Percentiles rank a stretch among this genome's conserved stretches.
phyloP scores from a whole-genome alignment of 495 filamentous ascomycete species.

The Xylaria telfairii region DNA sequence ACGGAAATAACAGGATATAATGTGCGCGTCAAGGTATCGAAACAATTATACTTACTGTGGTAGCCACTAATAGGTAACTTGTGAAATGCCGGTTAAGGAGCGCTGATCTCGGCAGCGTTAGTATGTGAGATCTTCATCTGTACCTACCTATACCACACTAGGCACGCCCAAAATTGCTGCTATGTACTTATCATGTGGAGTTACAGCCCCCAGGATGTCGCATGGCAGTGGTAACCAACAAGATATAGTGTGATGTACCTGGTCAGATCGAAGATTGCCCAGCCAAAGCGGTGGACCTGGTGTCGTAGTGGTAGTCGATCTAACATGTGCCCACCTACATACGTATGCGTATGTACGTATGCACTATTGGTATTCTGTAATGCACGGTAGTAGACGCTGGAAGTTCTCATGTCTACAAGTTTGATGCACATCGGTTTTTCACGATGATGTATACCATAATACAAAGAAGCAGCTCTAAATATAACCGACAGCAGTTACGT shows the following conservation, averaged over 20 bases:
- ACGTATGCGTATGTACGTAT: not conserved
- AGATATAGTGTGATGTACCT: conserved; percentile 20
- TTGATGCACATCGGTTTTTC: not conserved
- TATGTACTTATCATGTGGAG: conserved; percentile 17
- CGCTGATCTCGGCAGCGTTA: conserved; percentile 17
- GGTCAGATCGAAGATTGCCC: conserved; percentile 25
- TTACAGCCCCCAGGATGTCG: conserved; percentile 5
- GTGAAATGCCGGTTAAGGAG: conserved; percentile 17
- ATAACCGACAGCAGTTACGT: not conserved
- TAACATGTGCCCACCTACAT: not conserved
- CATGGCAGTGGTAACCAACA: conserved; percentile 21
- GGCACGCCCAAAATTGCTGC: not conserved
- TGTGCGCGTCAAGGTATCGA: not conserved
- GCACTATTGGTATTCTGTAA: not conserved
- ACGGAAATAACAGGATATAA: conserved; percentile 23
- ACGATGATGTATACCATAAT: not conserved
- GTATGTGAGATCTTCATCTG: conserved; percentile 18
- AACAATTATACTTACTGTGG: conserved; percentile 13
- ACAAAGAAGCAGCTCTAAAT: not conserved
- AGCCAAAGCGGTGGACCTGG: conserved; percentile 15
- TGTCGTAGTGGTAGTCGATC: conserved; percentile 16
- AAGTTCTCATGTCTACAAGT: not conserved
- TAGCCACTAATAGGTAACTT: not conserved
- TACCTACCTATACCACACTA: conserved; percentile 4
- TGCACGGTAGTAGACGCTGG: not conserved